Conservation (phyloP, 2,329 filamentous ascomycete species). For the Triangularia verruculosa region DNA sequence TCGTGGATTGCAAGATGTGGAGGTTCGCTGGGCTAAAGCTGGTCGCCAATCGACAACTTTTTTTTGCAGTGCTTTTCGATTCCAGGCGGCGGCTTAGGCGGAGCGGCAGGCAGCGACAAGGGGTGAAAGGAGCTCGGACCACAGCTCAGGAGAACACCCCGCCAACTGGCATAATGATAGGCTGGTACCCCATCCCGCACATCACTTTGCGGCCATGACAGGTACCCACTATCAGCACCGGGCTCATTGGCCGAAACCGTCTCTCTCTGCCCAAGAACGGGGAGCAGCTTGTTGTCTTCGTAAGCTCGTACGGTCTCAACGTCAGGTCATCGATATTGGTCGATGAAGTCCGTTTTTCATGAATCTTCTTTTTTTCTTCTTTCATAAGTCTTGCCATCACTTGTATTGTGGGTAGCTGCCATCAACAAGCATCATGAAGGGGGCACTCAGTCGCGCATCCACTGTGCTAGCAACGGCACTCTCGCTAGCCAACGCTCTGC, state of each 20-base stretch:
- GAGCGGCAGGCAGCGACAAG: conserved; percentile 27
- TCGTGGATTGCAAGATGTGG: conserved; percentile 14
- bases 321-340: background rate
- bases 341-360: background rate
- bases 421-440: conserved; percentile 13
- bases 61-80: conserved; percentile 26
- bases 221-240: conserved; percentile 13
- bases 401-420: background rate
- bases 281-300: background rate
- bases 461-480: conserved; percentile 8
- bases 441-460: background rate
- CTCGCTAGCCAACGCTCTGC: background rate
- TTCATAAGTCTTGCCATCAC: too few relatives aligned
- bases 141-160: conserved; percentile 10
- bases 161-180: background rate
- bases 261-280: background rate
- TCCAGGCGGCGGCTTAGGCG: conserved; percentile 22
- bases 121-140: conserved; percentile 25
- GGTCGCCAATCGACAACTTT: conserved; percentile 27
- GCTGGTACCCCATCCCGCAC: background rate
- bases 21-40: conserved; percentile 24
- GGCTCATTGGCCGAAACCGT: background rate
- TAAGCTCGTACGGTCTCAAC: background rate
- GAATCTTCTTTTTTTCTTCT: background rate
- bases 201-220: background rate